Evolutionary conservation across 306 rosid species (phyloP), one percentile per base, ranked within the genome.

Genomic region (Abrus precatorius): DNA sequence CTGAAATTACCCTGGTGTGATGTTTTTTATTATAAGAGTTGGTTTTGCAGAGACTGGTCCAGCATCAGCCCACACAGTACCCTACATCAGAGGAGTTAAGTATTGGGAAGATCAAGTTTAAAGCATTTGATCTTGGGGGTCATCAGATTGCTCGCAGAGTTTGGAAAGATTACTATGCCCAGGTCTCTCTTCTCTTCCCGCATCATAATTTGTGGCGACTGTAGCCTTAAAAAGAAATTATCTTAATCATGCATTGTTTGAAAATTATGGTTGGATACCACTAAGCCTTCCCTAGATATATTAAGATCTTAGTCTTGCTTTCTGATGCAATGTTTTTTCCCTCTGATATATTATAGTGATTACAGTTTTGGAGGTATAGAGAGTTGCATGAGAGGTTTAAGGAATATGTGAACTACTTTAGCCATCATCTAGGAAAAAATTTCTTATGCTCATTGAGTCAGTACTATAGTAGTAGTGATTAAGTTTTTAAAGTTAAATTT

Each of bases 91-190:
- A 93, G 87, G 99, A 93, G 85, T 81, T 91, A 84, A 93, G 97
- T 88, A 95, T 95, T 77, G 98, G 98, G 60, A 88, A 91, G 84
- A 95, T 95, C 80, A 95, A 93, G 87, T 95, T 95, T 80, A 95
- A 93, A 82, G 97, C 93, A 62, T 94, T 94, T 90, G 97, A 91
- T 86, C 86, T 94, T 11, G 97, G 97, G 12, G 94, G 99, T 50
- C 98, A 93, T 78, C 97, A 87, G 83, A 87, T 92, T 74, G 97
- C 98, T 80, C 91, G 97, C 8, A 85, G 97, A 81, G 99, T 95
- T 65, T 93, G 97, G 99, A 93, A 91, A 87, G 99, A 95, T 83
- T 93, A 95, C 87, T 93, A 93, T 80, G 93, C 99, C 14, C 91
- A 95, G 99, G 99, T 93, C 63, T 41, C 20, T 65, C 54, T 49